These are phyloP conservation scores for Elsinoe arachidis DNA, from an alignment of 2,329 filamentous ascomycete species.

Conservation along the genomic window DNA sequence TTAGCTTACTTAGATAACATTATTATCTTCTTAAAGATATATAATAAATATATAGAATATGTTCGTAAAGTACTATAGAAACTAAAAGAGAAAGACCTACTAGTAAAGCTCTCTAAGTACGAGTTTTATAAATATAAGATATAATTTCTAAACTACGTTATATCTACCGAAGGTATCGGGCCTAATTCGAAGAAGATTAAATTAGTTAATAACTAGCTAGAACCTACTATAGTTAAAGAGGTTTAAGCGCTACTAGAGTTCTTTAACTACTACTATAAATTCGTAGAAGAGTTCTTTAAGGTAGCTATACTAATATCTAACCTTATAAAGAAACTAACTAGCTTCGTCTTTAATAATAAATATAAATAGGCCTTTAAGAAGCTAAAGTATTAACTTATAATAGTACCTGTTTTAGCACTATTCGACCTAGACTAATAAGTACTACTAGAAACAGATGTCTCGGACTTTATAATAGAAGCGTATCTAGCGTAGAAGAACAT, in stretches of 20 bases:
- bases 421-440: constrained; percentile 9
- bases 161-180: constrained; percentile 5
- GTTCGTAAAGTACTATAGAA: no score
- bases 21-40: no score
- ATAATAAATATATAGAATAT: no score
- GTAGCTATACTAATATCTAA: not conserved
- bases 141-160: no score
- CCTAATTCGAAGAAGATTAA: constrained; percentile 10
- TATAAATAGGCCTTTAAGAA: not conserved
- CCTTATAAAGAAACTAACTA: no score
- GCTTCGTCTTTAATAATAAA: no score
- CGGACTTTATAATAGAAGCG: constrained; percentile 3
- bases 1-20: no score
- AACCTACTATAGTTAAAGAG: no score
- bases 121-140: constrained; percentile 14
- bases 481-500: constrained; percentile 11
- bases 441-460: constrained; percentile 15
- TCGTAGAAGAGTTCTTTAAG: not conserved
- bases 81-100: no score
- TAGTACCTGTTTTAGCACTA: constrained; percentile 11
- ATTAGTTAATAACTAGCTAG: constrained; percentile 7
- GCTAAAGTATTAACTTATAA: constrained; percentile 14
- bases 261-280: constrained; percentile 15
- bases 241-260: constrained; percentile 14
- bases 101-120: no score